Evolutionary conservation across 257 asterid genomes (phyloP).

Genomic region (Przewalskia tangutica): DNA sequence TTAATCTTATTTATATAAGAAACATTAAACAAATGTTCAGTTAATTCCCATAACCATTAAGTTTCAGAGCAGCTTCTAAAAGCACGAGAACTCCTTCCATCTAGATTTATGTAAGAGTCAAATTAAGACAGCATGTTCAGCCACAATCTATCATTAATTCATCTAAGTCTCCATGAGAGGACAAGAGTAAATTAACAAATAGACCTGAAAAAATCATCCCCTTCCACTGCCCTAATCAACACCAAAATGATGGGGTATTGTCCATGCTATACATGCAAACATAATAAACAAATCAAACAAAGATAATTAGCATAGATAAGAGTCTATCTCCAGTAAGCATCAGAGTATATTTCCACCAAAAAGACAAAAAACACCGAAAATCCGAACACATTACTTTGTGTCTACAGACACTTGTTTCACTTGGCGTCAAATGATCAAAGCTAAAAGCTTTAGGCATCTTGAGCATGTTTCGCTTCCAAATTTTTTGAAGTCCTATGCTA

Average conservation of each 20-base stretch:
- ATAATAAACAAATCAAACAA: not conserved
- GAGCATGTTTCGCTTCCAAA: not conserved
- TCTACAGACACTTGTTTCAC: not conserved
- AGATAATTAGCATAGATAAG: not conserved
- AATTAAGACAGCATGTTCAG: not conserved
- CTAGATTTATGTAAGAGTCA: not conserved
- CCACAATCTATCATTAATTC: not conserved
- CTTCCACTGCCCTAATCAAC: conserved; percentile 1
- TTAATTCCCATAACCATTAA: not conserved
- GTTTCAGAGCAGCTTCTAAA: not conserved
- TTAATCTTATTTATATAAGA: not conserved
- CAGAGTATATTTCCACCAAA: not conserved
- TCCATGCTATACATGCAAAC: not conserved
- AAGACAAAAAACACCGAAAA: not conserved
- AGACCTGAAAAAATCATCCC: not conserved
- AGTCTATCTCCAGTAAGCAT: not conserved
- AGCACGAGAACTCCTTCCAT: not conserved
- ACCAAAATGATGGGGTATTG: not conserved
- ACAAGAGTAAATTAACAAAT: not conserved
- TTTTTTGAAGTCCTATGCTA: not conserved
- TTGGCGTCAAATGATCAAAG: not conserved
- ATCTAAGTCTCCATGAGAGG: not conserved
- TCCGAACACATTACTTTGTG: not conserved
- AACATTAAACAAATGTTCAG: not conserved
- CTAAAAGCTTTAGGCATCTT: not conserved